phyloP scores from a whole-genome alignment of 495 filamentous ascomycete species.

The Aspergillus ellipticus region DNA sequence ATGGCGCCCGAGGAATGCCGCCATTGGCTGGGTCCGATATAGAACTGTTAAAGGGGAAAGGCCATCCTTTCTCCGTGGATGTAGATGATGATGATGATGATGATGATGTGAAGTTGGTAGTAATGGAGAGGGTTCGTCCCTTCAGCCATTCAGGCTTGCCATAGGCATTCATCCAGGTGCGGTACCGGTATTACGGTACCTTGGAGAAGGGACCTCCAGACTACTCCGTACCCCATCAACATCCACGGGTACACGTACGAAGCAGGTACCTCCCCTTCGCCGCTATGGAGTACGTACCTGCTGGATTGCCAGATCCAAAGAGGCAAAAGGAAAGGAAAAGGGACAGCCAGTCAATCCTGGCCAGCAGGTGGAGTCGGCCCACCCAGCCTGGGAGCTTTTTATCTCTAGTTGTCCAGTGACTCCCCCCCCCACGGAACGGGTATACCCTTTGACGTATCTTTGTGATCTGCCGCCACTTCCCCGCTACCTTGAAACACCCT shows the following conservation, averaged over 20 bases:
- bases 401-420: slow-evolving; percentile 11
- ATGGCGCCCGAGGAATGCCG: slow-evolving; percentile 9
- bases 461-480: slow-evolving; percentile 33
- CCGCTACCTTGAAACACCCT: slow-evolving; percentile 40
- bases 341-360: slow-evolving; percentile 10
- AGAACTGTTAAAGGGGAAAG: not conserved
- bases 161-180: not conserved
- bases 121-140: not conserved
- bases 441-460: slow-evolving; percentile 40
- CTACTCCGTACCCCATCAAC: not conserved
- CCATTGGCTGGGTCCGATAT: not conserved
- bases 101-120: not conserved
- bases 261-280: too few species aligned
- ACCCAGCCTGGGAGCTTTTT: slow-evolving; percentile 15
- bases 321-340: slow-evolving; percentile 8
- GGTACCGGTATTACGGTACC: not conserved
- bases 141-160: not conserved
- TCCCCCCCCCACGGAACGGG: slow-evolving; percentile 29
- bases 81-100: too few species aligned
- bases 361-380: slow-evolving; percentile 14
- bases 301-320: slow-evolving; percentile 1
- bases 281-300: too few species aligned
- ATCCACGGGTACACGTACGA: not conserved
- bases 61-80: not conserved
- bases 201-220: not conserved